Conservation (phyloP, 805 yeast species). For the Candida schatavii region DNA sequence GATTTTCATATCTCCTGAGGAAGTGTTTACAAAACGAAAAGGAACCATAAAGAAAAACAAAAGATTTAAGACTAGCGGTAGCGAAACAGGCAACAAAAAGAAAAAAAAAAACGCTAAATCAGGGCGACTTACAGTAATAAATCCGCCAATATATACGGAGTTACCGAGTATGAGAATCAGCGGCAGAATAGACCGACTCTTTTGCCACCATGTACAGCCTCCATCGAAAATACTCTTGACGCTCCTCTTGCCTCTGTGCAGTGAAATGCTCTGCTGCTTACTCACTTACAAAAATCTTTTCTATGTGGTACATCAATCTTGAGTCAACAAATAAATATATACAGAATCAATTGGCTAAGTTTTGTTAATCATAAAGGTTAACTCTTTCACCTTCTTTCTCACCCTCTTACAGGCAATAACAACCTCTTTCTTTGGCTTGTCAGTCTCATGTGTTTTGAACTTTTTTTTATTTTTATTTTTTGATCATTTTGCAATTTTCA, state of each 20-base stretch:
- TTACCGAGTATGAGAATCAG: too few species aligned
- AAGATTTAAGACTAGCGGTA: too few species aligned
- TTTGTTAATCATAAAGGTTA: neutral
- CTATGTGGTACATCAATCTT: neutral
- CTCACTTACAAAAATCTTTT: neutral
- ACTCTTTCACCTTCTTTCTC: neutral
- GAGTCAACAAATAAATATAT: slow-evolving; percentile 5
- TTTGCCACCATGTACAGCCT: neutral
- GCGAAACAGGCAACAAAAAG: too few species aligned
- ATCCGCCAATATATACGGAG: too few species aligned
- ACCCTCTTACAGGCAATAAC: too few species aligned
- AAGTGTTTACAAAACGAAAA: neutral
- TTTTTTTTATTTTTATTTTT: neutral
- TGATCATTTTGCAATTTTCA: neutral
- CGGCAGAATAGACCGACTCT: too few species aligned
- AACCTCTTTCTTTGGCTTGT: too few species aligned
- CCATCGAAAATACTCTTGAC: neutral
- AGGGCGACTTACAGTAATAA: too few species aligned
- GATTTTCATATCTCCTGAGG: too few species aligned
- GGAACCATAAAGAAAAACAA: neutral
- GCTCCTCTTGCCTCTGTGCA: too few species aligned
- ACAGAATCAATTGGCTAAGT: slow-evolving; percentile 3
- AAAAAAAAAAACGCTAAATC: too few species aligned
- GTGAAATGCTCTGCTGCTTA: too few species aligned
- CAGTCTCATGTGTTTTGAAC: neutral